These are phyloP conservation scores for Immersiporthe knoxdaviesiana DNA, from an alignment of 2,329 filamentous ascomycete genomes.

Conservation along the genomic window DNA sequence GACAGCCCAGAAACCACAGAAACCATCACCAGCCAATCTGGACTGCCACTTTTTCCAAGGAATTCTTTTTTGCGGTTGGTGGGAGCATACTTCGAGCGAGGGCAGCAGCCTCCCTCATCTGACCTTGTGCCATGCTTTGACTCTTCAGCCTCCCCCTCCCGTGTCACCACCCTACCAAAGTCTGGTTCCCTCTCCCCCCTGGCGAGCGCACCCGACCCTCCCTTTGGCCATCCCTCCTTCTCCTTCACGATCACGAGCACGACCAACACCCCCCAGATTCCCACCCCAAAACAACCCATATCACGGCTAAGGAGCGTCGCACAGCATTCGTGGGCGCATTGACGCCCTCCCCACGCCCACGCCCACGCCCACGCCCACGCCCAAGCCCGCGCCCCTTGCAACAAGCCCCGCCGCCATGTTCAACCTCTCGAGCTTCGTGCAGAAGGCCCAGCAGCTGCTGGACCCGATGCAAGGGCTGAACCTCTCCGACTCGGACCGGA, in stretches of 20 bases:
- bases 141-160: not conserved
- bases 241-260: not conserved
- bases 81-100: not conserved
- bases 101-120: not conserved
- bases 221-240: conserved; percentile 14
- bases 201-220: not conserved
- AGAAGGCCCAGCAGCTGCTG: conserved; percentile 94
- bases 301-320: conserved; percentile 4
- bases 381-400: no score
- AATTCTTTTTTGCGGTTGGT: no score
- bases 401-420: conserved; percentile 49
- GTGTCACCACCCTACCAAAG: not conserved
- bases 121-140: conserved; percentile 3
- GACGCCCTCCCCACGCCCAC: conserved; percentile 12
- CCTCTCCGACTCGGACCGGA: conserved; percentile 73
- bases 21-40: conserved; percentile 4
- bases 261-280: no score
- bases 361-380: no score
- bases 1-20: not conserved
- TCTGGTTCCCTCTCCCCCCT: not conserved
- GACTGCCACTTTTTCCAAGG: not conserved
- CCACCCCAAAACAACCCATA: not conserved
- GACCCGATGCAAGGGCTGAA: conserved; percentile 81
- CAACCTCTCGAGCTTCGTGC: conserved; percentile 77
- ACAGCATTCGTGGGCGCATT: conserved; percentile 26